Conservation (phyloP, 495 filamentous ascomycete genomes). For the Bryoglossum gracile region DNA sequence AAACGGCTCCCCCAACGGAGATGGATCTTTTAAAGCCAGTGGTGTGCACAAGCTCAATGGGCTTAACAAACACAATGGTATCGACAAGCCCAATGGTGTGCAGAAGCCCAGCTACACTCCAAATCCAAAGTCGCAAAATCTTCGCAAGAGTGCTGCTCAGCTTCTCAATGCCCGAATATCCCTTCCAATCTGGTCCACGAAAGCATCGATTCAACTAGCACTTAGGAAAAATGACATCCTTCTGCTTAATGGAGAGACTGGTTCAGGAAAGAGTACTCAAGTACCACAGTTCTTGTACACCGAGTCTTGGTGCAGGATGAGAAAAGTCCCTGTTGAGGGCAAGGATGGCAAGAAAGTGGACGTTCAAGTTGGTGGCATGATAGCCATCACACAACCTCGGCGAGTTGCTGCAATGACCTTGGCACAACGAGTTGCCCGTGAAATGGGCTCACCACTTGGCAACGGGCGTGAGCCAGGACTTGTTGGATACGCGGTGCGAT, state of each 20-base stretch:
- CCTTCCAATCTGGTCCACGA: slow-evolving; percentile 75
- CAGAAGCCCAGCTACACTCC: background rate
- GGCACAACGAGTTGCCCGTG: slow-evolving; percentile 78
- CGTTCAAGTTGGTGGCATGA: slow-evolving; percentile 66
- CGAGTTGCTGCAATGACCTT: slow-evolving; percentile 93
- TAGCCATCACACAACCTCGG: slow-evolving; percentile 91
- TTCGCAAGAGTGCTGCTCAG: slow-evolving; percentile 9
- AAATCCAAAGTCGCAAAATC: background rate
- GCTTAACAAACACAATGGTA: no score
- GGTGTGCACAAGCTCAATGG: no score
- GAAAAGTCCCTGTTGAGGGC: slow-evolving; percentile 39
- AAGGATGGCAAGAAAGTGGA: slow-evolving; percentile 36
- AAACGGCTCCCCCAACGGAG: no score
- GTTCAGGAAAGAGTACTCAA: slow-evolving; percentile 95
- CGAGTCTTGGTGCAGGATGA: slow-evolving; percentile 69
- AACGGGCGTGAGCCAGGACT: slow-evolving; percentile 55
- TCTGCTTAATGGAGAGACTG: slow-evolving; percentile 87
- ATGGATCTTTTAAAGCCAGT: no score
- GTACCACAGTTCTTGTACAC: slow-evolving; percentile 78
- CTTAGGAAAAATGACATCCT: slow-evolving; percentile 68
- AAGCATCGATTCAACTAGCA: slow-evolving; percentile 56
- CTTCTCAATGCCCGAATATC: slow-evolving; percentile 38
- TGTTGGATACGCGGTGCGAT: slow-evolving; percentile 92
- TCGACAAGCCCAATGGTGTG: background rate
- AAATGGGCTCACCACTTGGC: slow-evolving; percentile 79